A percentile compares a stretch with the other conserved stretches of the same genome.
phyloP scores from a whole-genome alignment of 495 filamentous ascomycete genomes.

The Penicillium desertorum region DNA sequence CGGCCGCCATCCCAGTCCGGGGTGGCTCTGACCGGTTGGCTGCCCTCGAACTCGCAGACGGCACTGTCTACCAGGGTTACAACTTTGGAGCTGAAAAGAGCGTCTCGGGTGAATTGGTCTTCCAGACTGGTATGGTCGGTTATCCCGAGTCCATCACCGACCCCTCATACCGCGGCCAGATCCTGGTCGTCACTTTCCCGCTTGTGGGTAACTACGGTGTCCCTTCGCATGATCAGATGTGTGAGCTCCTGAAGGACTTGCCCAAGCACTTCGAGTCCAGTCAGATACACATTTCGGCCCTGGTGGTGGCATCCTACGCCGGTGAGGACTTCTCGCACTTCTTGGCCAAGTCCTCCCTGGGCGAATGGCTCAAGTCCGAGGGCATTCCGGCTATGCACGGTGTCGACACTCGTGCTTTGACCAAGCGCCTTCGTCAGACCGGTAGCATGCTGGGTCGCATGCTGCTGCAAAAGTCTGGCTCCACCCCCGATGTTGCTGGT shows the following conservation, averaged over 20 bases:
- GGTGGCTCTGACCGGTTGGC: slow-evolving; percentile 59
- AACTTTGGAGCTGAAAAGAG: slow-evolving; percentile 94
- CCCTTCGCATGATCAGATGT: slow-evolving; percentile 76
- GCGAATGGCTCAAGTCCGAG: slow-evolving; percentile 93
- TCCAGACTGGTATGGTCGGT: slow-evolving; percentile 99
- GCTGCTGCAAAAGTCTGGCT: slow-evolving; percentile 63
- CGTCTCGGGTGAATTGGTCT: slow-evolving; percentile 93
- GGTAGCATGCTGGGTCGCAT: slow-evolving; percentile 96
- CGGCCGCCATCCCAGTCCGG: slow-evolving; percentile 45
- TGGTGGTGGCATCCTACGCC: slow-evolving; percentile 85
- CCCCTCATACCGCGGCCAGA: slow-evolving; percentile 89
- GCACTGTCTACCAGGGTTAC: slow-evolving; percentile 81
- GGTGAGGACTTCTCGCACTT: slow-evolving; percentile 95
- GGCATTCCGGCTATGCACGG: slow-evolving; percentile 95
- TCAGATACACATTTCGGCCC: slow-evolving; percentile 87
- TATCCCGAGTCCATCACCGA: slow-evolving; percentile 96
- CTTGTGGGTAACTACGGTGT: slow-evolving; percentile 95
- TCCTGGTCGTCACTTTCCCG: slow-evolving; percentile 87
- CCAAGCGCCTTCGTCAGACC: slow-evolving; percentile 87
- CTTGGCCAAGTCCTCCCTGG: slow-evolving; percentile 83
- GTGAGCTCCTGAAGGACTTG: slow-evolving; percentile 76
- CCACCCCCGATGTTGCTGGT: slow-evolving; percentile 48
- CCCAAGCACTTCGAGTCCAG: slow-evolving; percentile 89
- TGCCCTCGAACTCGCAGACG: slow-evolving; percentile 88
- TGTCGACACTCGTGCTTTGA: slow-evolving; percentile 90